These are phyloP conservation scores for Onygena corvina DNA, from an alignment of 2,329 filamentous ascomycete species.

Conservation along the genomic window DNA sequence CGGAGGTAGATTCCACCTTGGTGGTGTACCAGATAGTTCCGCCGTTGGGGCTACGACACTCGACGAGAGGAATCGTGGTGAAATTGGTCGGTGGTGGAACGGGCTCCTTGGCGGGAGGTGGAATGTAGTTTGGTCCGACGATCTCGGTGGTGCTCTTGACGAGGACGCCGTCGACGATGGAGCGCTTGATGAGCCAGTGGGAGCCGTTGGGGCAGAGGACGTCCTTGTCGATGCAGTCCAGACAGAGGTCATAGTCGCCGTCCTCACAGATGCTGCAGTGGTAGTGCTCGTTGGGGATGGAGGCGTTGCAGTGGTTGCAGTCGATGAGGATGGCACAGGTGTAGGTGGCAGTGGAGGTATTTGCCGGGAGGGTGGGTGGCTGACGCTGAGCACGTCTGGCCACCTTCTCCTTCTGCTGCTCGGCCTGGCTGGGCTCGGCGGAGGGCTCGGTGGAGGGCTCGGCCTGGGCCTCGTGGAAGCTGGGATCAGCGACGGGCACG, in stretches of 20 bases:
- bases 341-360: constrained; percentile 14
- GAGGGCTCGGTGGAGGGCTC: not conserved
- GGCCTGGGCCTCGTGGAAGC: too few relatives aligned
- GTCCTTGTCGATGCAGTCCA: constrained; percentile 61
- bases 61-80: too few relatives aligned
- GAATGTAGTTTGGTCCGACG: constrained; percentile 48
- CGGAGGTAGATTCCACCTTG: too few relatives aligned
- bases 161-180: constrained; percentile 63
- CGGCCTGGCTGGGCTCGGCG: too few relatives aligned
- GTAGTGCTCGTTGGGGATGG: constrained; percentile 72
- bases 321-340: constrained; percentile 61
- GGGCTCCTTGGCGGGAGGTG: not conserved
- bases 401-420: not conserved
- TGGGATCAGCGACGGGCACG: not conserved
- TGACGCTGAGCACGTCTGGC: not conserved
- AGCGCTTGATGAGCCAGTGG: constrained; percentile 93
- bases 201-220: constrained; percentile 63
- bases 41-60: too few relatives aligned
- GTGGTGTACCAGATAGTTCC: too few relatives aligned
- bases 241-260: constrained; percentile 90
- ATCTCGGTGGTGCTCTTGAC: constrained; percentile 77
- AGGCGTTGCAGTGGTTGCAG: constrained; percentile 78
- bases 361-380: constrained; percentile 15
- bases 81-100: too few relatives aligned
- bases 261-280: constrained; percentile 90